phyloP scores from a whole-genome alignment of 176 grass and related monocot genomes.

The Ampelocalamus luodianensis region DNA sequence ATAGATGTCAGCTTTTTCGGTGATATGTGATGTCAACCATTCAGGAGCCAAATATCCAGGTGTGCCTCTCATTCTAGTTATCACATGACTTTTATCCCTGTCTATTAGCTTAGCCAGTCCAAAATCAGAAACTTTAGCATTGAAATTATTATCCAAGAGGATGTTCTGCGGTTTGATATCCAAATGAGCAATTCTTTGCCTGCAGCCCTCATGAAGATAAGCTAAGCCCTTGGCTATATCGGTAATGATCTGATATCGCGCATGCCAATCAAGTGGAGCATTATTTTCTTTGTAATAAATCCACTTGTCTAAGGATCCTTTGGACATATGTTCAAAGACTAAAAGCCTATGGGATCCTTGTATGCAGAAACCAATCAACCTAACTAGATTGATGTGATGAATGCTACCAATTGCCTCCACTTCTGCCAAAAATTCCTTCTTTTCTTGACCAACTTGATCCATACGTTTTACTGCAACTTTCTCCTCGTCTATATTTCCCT shows the following conservation, averaged over 20 bases:
- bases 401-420: slow-evolving; percentile 61
- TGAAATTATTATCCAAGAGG: slow-evolving; percentile 66
- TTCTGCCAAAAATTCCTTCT: slow-evolving; percentile 63
- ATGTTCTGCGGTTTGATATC: slow-evolving; percentile 79
- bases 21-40: slow-evolving; percentile 65
- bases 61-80: slow-evolving; percentile 57
- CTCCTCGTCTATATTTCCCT: slow-evolving; percentile 34
- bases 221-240: slow-evolving; percentile 58
- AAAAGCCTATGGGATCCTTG: slow-evolving; percentile 52
- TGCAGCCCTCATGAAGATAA: slow-evolving; percentile 74
- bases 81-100: slow-evolving; percentile 49
- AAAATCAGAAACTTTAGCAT: slow-evolving; percentile 70
- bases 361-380: slow-evolving; percentile 59
- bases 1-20: slow-evolving; percentile 71
- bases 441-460: slow-evolving; percentile 46
- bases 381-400: slow-evolving; percentile 68
- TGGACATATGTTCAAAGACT: slow-evolving; percentile 42
- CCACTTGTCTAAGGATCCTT: slow-evolving; percentile 70
- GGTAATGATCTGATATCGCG: slow-evolving; percentile 34
- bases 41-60: slow-evolving; percentile 72
- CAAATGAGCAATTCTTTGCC: slow-evolving; percentile 64
- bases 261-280: slow-evolving; percentile 51
- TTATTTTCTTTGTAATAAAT: slow-evolving; percentile 45
- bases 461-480: slow-evolving; percentile 57
- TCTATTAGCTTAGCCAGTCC: slow-evolving; percentile 70